Conservation (phyloP, 1,284 basidiomycete genomes). For the Ceratorhiza oryzae-sativae region DNA sequence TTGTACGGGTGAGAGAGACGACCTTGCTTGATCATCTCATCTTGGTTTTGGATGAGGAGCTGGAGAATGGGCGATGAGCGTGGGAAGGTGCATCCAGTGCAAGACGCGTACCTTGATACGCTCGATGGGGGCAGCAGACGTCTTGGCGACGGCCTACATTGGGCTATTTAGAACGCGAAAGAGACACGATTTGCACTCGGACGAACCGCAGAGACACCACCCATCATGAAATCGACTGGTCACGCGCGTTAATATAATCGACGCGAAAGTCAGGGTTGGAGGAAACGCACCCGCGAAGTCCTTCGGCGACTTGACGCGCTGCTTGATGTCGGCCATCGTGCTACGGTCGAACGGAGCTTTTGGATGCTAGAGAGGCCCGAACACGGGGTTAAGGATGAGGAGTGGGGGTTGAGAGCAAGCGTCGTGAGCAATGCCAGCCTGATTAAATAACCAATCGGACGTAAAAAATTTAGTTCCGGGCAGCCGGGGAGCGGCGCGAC, state of each 20-base stretch:
- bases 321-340: conserved; percentile 57
- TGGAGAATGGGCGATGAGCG: conserved; percentile 45
- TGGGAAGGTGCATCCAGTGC: conserved; percentile 18
- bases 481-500: background rate
- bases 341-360: conserved; percentile 17
- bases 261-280: conserved; percentile 21
- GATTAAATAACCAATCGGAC: conserved; percentile 29
- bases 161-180: conserved; percentile 42
- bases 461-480: conserved; percentile 15
- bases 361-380: background rate
- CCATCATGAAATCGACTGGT: conserved; percentile 88
- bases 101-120: conserved; percentile 74
- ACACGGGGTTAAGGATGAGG: conserved; percentile 54
- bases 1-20: conserved; percentile 93
- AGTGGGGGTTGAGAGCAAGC: conserved; percentile 36
- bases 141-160: conserved; percentile 91
- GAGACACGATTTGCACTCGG: conserved; percentile 21
- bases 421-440: conserved; percentile 9
- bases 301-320: conserved; percentile 69
- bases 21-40: conserved; percentile 98
- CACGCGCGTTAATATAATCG: conserved; percentile 37
- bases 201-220: conserved; percentile 87
- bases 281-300: conserved; percentile 69
- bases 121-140: conserved; percentile 97
- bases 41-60: conserved; percentile 97